A percentile compares a stretch with the other conserved stretches of the same genome.
Conservation (phyloP, 768 basidiomycete genomes). For the Pleurotus ostreatus region DNA sequence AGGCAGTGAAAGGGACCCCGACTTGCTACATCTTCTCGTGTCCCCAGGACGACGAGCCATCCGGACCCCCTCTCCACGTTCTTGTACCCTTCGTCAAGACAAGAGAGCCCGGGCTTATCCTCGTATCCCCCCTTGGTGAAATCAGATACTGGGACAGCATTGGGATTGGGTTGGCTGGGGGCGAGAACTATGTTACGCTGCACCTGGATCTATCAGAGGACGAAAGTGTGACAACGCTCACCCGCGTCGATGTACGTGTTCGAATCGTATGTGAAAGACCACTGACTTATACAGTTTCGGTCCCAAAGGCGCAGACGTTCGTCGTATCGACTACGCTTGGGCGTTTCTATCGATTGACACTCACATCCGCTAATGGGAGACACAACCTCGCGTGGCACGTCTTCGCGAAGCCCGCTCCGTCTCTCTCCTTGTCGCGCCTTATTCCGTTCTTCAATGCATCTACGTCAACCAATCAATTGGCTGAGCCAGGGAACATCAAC, state of each 20-base stretch:
- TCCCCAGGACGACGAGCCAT: conserved; percentile 41
- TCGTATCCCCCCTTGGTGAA: conserved; percentile 66
- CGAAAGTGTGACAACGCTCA: conserved; percentile 64
- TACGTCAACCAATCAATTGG: conserved; percentile 19
- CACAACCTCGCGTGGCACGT: conserved; percentile 51
- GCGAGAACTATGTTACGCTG: conserved; percentile 56
- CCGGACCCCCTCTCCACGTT: conserved; percentile 47
- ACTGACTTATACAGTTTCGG: conserved; percentile 7
- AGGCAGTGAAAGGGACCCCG: conserved; percentile 66
- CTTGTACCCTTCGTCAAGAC: conserved; percentile 63
- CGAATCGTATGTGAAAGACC: background rate
- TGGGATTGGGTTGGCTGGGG: conserved; percentile 78
- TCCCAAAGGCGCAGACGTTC: conserved; percentile 55
- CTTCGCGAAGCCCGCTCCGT: conserved; percentile 56
- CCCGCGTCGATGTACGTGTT: conserved; percentile 56
- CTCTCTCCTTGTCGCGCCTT: conserved; percentile 36
- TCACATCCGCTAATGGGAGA: conserved; percentile 68
- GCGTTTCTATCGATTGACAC: conserved; percentile 55
- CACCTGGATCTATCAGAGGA: conserved; percentile 44
- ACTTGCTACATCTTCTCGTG: conserved; percentile 84
- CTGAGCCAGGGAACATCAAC: conserved; percentile 58
- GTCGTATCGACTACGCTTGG: conserved; percentile 68
- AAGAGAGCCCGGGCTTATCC: conserved; percentile 85
- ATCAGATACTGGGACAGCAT: conserved; percentile 89
- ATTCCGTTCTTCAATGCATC: conserved; percentile 37